Evolutionary conservation across 2,329 filamentous ascomycete genomes (phyloP), one percentile per base, ranked within the genome.

Genomic region (Colletotrichum gloeosporioides): DNA sequence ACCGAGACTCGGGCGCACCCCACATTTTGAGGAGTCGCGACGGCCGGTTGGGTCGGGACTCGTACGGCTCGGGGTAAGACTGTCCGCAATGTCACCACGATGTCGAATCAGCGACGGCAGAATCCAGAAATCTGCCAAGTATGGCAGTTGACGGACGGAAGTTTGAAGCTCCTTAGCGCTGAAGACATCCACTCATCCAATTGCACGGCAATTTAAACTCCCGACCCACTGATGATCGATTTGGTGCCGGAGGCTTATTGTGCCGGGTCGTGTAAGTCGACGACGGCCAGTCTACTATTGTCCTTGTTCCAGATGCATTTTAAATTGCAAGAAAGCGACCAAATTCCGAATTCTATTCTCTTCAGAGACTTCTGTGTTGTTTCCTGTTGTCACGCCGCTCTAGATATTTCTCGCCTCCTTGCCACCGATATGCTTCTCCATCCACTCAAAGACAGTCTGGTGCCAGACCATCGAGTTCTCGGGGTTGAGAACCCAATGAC

Each of bases 401-500:
- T 22, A 70, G 12, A 32, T 25, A 1, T 29, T 18, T 25, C 57
- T 66, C 44, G 39, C 57, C 44, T 74, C 57, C 27, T 18, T 59
- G 27, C 67, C 66, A 27, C 75, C 75, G n/a, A 68, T 53, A 61
- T 90, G 88, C 77, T 87, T 88, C 81, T 92, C 92, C 79, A 94
- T 92, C 90, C 91, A 95, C 77, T 92, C 91, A 71, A 95, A 84
- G 12, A 95, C 92, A 3, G 90, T 90, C 68, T 88, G 88, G 81
- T 95, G 91, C 94, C 94, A 95, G 61, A 93, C 84, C 64, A 94
- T 84, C 25, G 89, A 88, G 81, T 95, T 95, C 84, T 95, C 93
- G 2, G 90, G 90, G 78, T 93, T 92, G 64, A 93, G 80, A 6
- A 95, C 92, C 89, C 90, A 94, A 80, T 95, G 93, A 67, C 93